A percentile compares a stretch with the other conserved stretches of the same genome.
These are phyloP conservation scores for sorghum (Sorghum bicolor) DNA, from an alignment of 176 grass and related monocot genomes.

Conservation along the genomic window DNA sequence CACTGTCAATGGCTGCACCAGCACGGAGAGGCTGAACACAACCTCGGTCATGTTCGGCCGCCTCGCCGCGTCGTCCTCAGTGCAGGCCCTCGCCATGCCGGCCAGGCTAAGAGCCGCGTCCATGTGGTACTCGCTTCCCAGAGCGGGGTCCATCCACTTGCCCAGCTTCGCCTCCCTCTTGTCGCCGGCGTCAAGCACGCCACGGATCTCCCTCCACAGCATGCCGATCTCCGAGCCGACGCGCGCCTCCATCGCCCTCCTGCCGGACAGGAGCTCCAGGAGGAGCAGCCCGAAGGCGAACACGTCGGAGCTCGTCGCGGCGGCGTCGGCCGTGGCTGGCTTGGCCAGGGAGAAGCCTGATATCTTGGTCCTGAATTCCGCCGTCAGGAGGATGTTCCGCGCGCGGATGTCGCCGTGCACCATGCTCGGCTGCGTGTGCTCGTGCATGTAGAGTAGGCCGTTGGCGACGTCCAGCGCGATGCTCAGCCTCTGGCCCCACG, in stretches of 20 bases:
- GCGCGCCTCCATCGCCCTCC: slow-evolving; percentile 35
- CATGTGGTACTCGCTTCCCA: slow-evolving; percentile 33
- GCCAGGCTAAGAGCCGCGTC: slow-evolving; percentile 48
- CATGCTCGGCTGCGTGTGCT: slow-evolving; percentile 77
- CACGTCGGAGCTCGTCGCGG: slow-evolving; percentile 43
- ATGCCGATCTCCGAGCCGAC: slow-evolving; percentile 42
- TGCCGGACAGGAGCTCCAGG: slow-evolving; percentile 56
- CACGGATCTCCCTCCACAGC: slow-evolving; percentile 49
- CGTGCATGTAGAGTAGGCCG: slow-evolving; percentile 73
- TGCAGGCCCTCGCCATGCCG: slow-evolving; percentile 62
- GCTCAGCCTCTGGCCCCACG: slow-evolving; percentile 51
- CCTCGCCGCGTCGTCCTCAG: slow-evolving; percentile 43
- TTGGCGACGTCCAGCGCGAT: slow-evolving; percentile 64
- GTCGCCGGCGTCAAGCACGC: slow-evolving; percentile 43
- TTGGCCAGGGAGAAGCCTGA: slow-evolving; percentile 51
- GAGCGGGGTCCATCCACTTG: slow-evolving; percentile 60
- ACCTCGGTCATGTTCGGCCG: slow-evolving; percentile 59
- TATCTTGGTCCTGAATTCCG: slow-evolving; percentile 59
- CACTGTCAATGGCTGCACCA: slow-evolving; percentile 28
- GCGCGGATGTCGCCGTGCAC: slow-evolving; percentile 59
- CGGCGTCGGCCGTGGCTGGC: slow-evolving; percentile 9
- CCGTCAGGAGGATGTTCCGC: slow-evolving; percentile 56
- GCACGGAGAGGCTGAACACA: slow-evolving; percentile 53
- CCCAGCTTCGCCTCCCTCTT: slow-evolving; percentile 40
- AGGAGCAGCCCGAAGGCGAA: slow-evolving; percentile 52